phyloP scores from a whole-genome alignment of 768 basidiomycete genomes.

The Trametes cinnabarina region DNA sequence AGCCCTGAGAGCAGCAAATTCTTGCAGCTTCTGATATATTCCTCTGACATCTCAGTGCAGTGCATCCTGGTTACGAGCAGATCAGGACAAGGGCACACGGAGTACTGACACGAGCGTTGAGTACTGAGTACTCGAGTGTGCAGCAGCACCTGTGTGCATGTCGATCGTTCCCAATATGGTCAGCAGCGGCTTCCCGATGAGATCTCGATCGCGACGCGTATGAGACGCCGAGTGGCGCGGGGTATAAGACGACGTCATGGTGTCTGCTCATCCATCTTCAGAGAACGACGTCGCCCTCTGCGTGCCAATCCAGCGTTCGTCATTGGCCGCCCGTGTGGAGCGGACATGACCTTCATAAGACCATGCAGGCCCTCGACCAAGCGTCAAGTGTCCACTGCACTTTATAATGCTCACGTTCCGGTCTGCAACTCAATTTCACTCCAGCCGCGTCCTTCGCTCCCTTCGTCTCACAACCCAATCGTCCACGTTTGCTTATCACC shows the following conservation, averaged over 20 bases:
- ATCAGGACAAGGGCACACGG: too few species aligned
- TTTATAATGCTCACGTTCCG: conserved; percentile 9
- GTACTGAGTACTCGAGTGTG: background rate
- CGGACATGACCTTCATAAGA: background rate
- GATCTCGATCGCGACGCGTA: conserved; percentile 10
- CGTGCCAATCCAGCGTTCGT: background rate
- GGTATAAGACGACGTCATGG: conserved; percentile 7
- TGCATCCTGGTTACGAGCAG: too few species aligned
- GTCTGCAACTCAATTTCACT: background rate
- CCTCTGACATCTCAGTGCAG: too few species aligned
- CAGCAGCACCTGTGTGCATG: too few species aligned
- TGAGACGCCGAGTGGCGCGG: background rate
- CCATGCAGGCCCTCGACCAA: background rate
- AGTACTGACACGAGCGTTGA: too few species aligned
- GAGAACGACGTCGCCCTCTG: background rate
- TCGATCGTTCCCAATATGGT: background rate
- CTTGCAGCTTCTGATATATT: too few species aligned
- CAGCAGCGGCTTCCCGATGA: conserved; percentile 10
- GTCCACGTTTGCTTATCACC: background rate
- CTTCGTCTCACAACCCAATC: background rate
- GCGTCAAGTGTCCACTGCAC: background rate
- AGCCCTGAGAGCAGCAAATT: too few species aligned
- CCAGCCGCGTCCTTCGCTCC: background rate
- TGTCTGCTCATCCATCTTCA: background rate
- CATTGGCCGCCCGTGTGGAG: conserved; percentile 9